Base-by-base conservation (phyloP, 2,329 filamentous ascomycete species). In the Aphanoascus verrucosus region DNA sequence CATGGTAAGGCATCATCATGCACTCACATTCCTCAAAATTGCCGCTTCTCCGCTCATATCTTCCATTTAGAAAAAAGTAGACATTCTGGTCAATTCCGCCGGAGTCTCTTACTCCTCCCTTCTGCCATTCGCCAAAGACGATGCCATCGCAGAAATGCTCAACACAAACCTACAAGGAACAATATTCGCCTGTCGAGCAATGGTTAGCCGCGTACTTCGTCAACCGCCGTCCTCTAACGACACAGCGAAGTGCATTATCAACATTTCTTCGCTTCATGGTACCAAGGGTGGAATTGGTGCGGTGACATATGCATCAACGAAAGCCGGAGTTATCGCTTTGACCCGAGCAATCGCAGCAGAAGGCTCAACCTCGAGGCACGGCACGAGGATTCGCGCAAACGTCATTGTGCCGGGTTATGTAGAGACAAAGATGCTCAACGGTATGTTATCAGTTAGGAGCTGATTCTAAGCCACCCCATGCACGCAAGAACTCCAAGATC, bases 331-430 rank as follows among this genome's bases (percentile, higher is more conserved):
- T 1, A 67, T 93, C 14, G 85, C 85, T 77, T 57, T 73, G 14
- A 72, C 66, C 8, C 61, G 67, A 8, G 59, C 66, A 1, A 66
- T 67, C 12, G 67, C 69, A 48, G 62, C 64, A 4, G 64, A 65
- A 6, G 55, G 79, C 83, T 53, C 72, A 88, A 2, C 82, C 82
- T 41, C 74, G 71, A 48, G 35, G n/a, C 20, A 46, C 2, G 41
- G 46, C 82, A 88, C 69, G 68, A 83, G 61, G 79, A 77, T 94
- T 55, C 77, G 89, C 31, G 84, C 87, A 45, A 94, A 94, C 70
- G 84, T 84, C 28, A 80, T 94, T 58, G 72, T 91, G 41, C 88
- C 88, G 0, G 88, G 88, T 5, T 94, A 91, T 72, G 83, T 94
- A 60, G 75, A 85, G 54, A 91, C 87, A 44, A 78, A 81, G 46